Conservation (phyloP, 208 protist genomes). For the Sergeia podlipaevii region DNA sequence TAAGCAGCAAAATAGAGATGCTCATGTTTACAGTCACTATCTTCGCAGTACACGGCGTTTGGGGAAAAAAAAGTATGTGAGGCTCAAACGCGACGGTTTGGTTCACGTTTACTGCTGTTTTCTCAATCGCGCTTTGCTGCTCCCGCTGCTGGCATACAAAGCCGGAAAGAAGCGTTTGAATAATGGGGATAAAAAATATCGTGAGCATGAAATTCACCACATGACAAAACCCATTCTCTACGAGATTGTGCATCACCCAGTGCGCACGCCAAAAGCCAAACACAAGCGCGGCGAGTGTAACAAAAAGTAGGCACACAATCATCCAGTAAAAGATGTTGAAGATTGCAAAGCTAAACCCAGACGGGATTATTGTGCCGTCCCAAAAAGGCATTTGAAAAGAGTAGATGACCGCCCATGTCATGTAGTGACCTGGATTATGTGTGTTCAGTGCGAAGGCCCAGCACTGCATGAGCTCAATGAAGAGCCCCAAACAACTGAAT, state of each 20-base stretch:
- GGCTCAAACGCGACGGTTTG: neutral
- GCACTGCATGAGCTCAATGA: slow-evolving; percentile 11
- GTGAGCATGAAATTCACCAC: slow-evolving; percentile 8
- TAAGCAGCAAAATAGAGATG: slow-evolving; percentile 8
- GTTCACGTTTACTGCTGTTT: neutral
- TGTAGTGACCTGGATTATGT: slow-evolving; percentile 9
- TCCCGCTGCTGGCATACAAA: slow-evolving; percentile 7
- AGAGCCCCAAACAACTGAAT: neutral
- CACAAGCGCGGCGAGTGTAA: neutral
- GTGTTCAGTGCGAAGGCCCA: slow-evolving; percentile 13
- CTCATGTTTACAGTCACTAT: neutral
- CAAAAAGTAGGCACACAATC: neutral
- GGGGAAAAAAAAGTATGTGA: slow-evolving; percentile 10
- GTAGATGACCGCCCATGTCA: slow-evolving; percentile 11
- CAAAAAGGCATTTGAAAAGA: slow-evolving; percentile 8
- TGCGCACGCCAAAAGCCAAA: neutral
- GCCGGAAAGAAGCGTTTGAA: slow-evolving; percentile 11
- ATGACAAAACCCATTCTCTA: neutral
- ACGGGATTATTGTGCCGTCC: slow-evolving; percentile 4
- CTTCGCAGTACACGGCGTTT: slow-evolving; percentile 2
- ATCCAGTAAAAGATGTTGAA: slow-evolving; percentile 11
- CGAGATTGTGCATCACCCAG: neutral
- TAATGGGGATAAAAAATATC: slow-evolving; percentile 14
- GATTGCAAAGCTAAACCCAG: slow-evolving; percentile 2
- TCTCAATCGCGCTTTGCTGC: neutral